Evolutionary conservation across 2,329 filamentous ascomycete species (phyloP).

Genomic region (Pyricularia grisea): DNA sequence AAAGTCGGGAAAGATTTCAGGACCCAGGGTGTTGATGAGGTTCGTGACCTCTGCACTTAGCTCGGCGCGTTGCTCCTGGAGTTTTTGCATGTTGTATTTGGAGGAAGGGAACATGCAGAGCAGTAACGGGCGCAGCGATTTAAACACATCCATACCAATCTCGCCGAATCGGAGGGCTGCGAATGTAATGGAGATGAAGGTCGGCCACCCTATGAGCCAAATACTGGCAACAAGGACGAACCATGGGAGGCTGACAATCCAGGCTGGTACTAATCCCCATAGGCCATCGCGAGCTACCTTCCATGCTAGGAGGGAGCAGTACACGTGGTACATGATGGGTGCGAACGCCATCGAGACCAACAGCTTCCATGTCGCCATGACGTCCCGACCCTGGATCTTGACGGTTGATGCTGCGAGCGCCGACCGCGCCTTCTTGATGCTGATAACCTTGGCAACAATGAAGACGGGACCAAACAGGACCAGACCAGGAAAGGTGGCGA

Average conservation of each 20-base stretch:
- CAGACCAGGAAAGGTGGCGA: slow-evolving; percentile 78
- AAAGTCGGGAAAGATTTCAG: slow-evolving; percentile 96
- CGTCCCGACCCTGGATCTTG: slow-evolving; percentile 80
- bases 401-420: slow-evolving; percentile 79
- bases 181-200: slow-evolving; percentile 85
- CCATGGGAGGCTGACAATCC: slow-evolving; percentile 51
- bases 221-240: slow-evolving; percentile 46
- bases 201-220: slow-evolving; percentile 62
- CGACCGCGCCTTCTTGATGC: slow-evolving; percentile 70
- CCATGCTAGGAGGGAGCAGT: slow-evolving; percentile 63
- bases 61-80: slow-evolving; percentile 62
- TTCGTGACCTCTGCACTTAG: slow-evolving; percentile 79
- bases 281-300: slow-evolving; percentile 76
- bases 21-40: slow-evolving; percentile 88
- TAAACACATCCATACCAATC: slow-evolving; percentile 97
- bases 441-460: slow-evolving; percentile 74
- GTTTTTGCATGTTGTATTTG: slow-evolving; percentile 71
- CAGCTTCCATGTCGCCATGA: slow-evolving; percentile 91
- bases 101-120: slow-evolving; percentile 78
- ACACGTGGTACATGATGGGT: slow-evolving; percentile 72
- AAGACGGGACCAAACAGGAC: slow-evolving; percentile 79
- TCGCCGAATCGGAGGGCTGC: slow-evolving; percentile 91
- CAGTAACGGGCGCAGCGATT: slow-evolving; percentile 81
- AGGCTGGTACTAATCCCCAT: slow-evolving; percentile 71
- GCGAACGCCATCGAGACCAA: slow-evolving; percentile 79